Evolutionary conservation across 2,329 filamentous ascomycete species (phyloP).

Genomic region (Diaporthe sp.): DNA sequence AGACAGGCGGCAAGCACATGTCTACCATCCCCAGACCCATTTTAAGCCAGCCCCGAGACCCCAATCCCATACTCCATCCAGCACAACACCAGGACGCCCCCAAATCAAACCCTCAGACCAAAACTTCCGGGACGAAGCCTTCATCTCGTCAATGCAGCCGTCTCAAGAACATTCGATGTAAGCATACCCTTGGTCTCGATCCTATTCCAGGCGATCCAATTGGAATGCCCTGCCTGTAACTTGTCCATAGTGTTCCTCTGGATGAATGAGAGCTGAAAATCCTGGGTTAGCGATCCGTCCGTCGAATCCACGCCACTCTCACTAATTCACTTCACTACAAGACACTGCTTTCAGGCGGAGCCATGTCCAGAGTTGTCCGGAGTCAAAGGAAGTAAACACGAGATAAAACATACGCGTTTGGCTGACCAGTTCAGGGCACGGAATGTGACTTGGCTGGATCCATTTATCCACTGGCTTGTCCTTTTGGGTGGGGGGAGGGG

Average conservation of each 20-base stretch:
- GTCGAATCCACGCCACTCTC: neutral
- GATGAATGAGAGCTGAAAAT: slow-evolving; percentile 25
- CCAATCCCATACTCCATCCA: neutral
- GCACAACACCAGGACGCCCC: slow-evolving; percentile 12
- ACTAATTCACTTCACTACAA: slow-evolving; percentile 6
- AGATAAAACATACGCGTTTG: slow-evolving; percentile 40
- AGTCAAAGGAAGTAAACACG: slow-evolving; percentile 31
- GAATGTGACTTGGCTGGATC: slow-evolving; percentile 30
- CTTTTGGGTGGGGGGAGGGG: neutral
- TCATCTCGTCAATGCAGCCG: neutral
- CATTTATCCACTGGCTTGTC: slow-evolving; percentile 7
- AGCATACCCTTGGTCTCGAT: neutral
- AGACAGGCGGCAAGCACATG: slow-evolving; percentile 2
- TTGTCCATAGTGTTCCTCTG: slow-evolving; percentile 4
- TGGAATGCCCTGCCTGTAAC: neutral
- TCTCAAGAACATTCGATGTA: neutral
- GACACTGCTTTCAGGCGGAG: slow-evolving; percentile 1
- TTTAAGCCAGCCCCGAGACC: neutral
- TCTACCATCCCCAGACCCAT: slow-evolving; percentile 3
- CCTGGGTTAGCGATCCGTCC: slow-evolving; percentile 39
- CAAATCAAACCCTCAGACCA: neutral
- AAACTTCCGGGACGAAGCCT: neutral
- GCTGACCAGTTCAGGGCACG: slow-evolving; percentile 29
- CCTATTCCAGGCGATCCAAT: neutral
- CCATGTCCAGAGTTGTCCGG: slow-evolving; percentile 30